phyloP scores from a whole-genome alignment of 1,284 basidiomycete species.

The Malassezia pachydermatis region DNA sequence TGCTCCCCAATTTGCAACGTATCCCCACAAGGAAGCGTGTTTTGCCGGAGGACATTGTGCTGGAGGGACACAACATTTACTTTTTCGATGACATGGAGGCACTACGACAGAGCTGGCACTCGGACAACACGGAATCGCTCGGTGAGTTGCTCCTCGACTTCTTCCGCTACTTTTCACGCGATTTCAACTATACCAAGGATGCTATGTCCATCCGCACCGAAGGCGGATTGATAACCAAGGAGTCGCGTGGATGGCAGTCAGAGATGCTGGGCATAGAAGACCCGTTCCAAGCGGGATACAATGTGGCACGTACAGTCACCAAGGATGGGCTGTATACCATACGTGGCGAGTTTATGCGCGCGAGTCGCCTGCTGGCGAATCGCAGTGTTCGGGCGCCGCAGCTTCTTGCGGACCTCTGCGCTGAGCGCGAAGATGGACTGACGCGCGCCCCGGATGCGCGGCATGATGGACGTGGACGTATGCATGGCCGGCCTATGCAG shows the following conservation, averaged over 20 bases:
- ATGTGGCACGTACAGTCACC: slow-evolving; percentile 90
- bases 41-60: slow-evolving; percentile 62
- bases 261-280: slow-evolving; percentile 61
- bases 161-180: slow-evolving; percentile 88
- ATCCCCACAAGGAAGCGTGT: slow-evolving; percentile 38
- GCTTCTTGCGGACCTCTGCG: slow-evolving; percentile 41
- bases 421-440: slow-evolving; percentile 43
- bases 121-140: slow-evolving; percentile 81
- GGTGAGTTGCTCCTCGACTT: slow-evolving; percentile 96
- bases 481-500: too few relatives aligned
- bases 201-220: slow-evolving; percentile 77
- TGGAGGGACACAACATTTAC: slow-evolving; percentile 54
- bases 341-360: slow-evolving; percentile 96
- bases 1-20: slow-evolving; percentile 49
- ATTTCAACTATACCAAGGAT: slow-evolving; percentile 81
- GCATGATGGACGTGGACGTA: too few relatives aligned
- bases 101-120: slow-evolving; percentile 79
- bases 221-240: slow-evolving; percentile 71
- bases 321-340: slow-evolving; percentile 92
- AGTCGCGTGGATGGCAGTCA: slow-evolving; percentile 81
- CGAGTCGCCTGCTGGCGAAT: slow-evolving; percentile 56
- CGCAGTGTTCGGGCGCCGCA: slow-evolving; percentile 28
- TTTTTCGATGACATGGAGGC: slow-evolving; percentile 96
- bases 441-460: slow-evolving; percentile 37
- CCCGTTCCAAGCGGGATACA: slow-evolving; percentile 89